Evolutionary conservation across 345 rosid species (phyloP), one percentile per base, ranked within the genome.

Genomic region (Moringa oleifera): DNA sequence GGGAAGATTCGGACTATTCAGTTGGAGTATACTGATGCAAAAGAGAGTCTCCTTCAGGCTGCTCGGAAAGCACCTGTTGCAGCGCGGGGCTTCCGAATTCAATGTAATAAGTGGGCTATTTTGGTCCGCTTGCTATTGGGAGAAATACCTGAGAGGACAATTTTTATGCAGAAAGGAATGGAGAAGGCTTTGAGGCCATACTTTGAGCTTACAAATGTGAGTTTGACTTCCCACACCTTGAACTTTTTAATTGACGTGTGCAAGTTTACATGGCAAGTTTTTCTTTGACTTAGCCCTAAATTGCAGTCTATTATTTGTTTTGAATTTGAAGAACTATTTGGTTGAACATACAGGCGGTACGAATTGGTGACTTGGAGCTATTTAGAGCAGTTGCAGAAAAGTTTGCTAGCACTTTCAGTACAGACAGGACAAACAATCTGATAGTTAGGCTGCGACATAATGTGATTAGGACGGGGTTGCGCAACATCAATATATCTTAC

Each of bases 1-100:
- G 95, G 98, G 24, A 89, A 87, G 73, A 91, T 91, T 68, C 77
- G 85, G 41, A 89, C 98, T 0, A 89, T 91, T 67, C 96, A 91
- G 65, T 72, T 91, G 55, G 96, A 91, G 77, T 91, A 91, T 64
- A 86, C 96, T 0, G 95, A 89, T 78, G 96, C 98, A 36, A 91
- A 89, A 72, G 95, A 91, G 56, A 81, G 90, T 71, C 90, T 91
- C 56, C 92, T 81, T 37, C 95, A 86, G 68, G 96, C 96, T 68
- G 92, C 96, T 65, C 77, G 95, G n/a, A 91, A 86, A 79, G 96
- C 92, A 25, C 90, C 95, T 25, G 70, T 81, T 52, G 89, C 95
- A 53, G 88, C 96, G 25, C 74, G 73, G 19, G 90, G 90, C 20
- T 89, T 91, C 68, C 78, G 92, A 57, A 79, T 91, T 68, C 89